These are phyloP conservation scores for Lactarius trivialis DNA, from an alignment of 768 basidiomycete species.

Conservation along the genomic window DNA sequence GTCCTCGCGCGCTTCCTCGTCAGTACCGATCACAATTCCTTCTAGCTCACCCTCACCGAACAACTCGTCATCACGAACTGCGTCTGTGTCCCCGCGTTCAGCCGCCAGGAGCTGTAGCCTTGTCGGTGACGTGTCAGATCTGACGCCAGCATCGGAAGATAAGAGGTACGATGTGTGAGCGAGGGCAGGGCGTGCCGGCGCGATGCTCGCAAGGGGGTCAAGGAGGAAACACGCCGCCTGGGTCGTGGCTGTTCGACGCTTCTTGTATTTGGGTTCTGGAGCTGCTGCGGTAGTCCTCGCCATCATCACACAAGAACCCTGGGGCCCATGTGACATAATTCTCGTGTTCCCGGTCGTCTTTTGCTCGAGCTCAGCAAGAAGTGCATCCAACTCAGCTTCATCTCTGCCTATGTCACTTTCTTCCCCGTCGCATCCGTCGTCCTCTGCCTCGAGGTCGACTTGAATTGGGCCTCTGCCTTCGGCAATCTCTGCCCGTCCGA, in stretches of 20 bases:
- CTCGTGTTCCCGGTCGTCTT: not conserved
- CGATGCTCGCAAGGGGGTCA: constrained; percentile 43
- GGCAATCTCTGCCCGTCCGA: constrained; percentile 41
- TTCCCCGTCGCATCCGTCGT: constrained; percentile 27
- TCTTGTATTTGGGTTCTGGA: constrained; percentile 28
- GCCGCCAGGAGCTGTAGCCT: constrained; percentile 59
- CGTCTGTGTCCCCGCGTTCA: constrained; percentile 50
- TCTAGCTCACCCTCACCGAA: constrained; percentile 67
- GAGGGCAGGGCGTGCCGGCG: constrained; percentile 5
- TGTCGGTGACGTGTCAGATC: constrained; percentile 38
- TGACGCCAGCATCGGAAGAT: constrained; percentile 33
- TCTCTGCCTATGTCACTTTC: not conserved
- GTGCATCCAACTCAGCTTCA: constrained; percentile 8
- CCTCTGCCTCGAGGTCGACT: constrained; percentile 34
- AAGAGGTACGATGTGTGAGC: constrained; percentile 46
- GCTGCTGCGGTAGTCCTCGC: constrained; percentile 14
- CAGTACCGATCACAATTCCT: constrained; percentile 44
- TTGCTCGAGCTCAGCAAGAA: not conserved
- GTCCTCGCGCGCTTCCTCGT: constrained; percentile 20
- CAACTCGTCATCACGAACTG: constrained; percentile 62
- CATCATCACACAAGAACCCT: not conserved
- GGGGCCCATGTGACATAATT: not conserved
- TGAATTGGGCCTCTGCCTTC: constrained; percentile 32
- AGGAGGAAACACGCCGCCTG: constrained; percentile 52
- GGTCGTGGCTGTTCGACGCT: constrained; percentile 31